These are phyloP conservation scores for Cladobotryum protrusum DNA, from an alignment of 2,329 filamentous ascomycete genomes.

Conservation along the genomic window DNA sequence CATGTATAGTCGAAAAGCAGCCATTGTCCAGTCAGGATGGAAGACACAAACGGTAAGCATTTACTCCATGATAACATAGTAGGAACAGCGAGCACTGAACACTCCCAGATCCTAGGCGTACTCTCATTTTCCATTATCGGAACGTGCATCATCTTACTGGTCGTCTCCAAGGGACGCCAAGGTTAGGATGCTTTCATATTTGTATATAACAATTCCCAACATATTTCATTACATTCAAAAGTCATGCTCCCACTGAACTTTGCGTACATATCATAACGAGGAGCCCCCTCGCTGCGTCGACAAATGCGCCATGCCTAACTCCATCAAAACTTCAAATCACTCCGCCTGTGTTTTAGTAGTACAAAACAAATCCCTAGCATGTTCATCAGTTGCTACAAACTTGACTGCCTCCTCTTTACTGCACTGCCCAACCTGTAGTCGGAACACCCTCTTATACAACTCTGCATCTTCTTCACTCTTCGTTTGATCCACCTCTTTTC, in stretches of 20 bases:
- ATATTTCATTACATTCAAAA: constrained; percentile 1
- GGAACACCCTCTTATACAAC: constrained; percentile 54
- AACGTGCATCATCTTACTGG: constrained; percentile 58
- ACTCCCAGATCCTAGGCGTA: constrained; percentile 50
- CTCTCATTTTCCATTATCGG: constrained; percentile 58
- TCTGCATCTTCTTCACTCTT: constrained; percentile 39
- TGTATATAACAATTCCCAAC: neutral
- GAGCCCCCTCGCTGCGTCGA: neutral
- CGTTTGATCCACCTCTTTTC: constrained; percentile 36
- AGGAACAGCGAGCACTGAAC: neutral
- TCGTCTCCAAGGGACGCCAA: constrained; percentile 35
- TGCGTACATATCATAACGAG: neutral
- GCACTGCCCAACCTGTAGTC: constrained; percentile 63
- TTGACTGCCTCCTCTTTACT: constrained; percentile 24
- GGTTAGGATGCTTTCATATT: neutral
- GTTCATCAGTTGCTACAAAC: constrained; percentile 22
- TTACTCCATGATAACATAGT: too few species aligned
- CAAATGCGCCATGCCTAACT: constrained; percentile 1
- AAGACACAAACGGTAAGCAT: constrained; percentile 74
- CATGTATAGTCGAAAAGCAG: constrained; percentile 70
- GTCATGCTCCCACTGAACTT: neutral
- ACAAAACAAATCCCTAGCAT: constrained; percentile 62
- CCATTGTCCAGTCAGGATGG: constrained; percentile 89
- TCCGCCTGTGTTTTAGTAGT: constrained; percentile 23
- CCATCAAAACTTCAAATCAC: constrained; percentile 4